phyloP scores from a whole-genome alignment of 2,329 filamentous ascomycete species.

The Pseudopithomyces chartarum region DNA sequence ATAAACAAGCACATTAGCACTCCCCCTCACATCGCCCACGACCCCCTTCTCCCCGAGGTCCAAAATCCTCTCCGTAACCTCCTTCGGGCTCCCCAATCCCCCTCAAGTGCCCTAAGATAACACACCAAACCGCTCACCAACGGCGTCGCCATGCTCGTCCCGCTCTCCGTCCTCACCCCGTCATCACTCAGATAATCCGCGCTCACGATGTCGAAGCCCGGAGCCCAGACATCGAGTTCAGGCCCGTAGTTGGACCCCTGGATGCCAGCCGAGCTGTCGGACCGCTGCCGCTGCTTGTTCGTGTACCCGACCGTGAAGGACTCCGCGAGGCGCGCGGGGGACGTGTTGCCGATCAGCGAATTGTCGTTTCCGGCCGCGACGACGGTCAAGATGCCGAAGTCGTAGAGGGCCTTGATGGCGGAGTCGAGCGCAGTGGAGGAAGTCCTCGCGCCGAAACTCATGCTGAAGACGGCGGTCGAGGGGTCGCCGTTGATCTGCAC shows the following conservation, averaged over 20 bases:
- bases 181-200: neutral
- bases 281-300: neutral
- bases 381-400: slow-evolving; percentile 30
- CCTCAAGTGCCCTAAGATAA: neutral
- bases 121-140: neutral
- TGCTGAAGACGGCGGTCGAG: slow-evolving; percentile 24
- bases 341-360: neutral
- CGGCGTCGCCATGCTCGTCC: slow-evolving; percentile 1
- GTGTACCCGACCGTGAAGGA: slow-evolving; percentile 3
- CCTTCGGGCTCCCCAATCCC: neutral
- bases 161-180: neutral
- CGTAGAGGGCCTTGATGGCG: slow-evolving; percentile 9
- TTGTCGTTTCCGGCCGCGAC: slow-evolving; percentile 38
- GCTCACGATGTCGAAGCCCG: neutral
- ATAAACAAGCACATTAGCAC: slow-evolving; percentile 2
- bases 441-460: slow-evolving; percentile 33
- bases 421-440: neutral
- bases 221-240: slow-evolving; percentile 1
- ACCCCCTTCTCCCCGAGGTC: neutral
- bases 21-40: neutral
- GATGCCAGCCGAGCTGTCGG: neutral
- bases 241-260: slow-evolving; percentile 1
- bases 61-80: neutral
- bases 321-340: neutral
- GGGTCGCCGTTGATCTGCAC: slow-evolving; percentile 5